These are phyloP conservation scores for Penicillium soppii DNA, from an alignment of 495 filamentous ascomycete genomes.

Conservation along the genomic window DNA sequence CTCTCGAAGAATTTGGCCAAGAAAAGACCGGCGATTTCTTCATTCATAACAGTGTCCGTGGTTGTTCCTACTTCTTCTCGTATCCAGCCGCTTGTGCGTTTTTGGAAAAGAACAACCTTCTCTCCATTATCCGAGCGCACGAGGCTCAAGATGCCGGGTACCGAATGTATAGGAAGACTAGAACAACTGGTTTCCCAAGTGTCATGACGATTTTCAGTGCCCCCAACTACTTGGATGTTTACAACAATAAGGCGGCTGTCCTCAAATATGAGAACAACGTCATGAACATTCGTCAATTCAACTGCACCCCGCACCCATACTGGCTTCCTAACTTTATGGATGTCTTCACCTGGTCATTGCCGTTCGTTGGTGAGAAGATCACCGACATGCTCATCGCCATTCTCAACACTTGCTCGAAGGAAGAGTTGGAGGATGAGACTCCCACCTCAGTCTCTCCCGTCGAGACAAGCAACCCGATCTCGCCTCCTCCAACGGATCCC, in stretches of 20 bases:
- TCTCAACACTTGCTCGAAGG: conserved; percentile 95
- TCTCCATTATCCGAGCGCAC: conserved; percentile 97
- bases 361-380: conserved; percentile 98
- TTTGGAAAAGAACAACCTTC: conserved; percentile 96
- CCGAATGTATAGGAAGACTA: conserved; percentile 97
- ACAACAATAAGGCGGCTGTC: conserved; percentile 99
- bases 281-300: conserved; percentile 99
- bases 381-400: conserved; percentile 99
- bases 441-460: conserved; percentile 57
- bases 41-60: conserved; percentile 95
- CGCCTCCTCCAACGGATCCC: conserved; percentile 70
- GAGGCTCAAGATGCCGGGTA: conserved; percentile 98
- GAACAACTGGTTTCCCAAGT: conserved; percentile 96
- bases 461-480: conserved; percentile 51
- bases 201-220: conserved; percentile 99
- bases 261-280: conserved; percentile 99
- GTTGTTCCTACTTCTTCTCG: conserved; percentile 99
- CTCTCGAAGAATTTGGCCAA: conserved; percentile 98
- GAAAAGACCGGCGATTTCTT: conserved; percentile 98
- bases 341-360: conserved; percentile 98
- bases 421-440: conserved; percentile 87
- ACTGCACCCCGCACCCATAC: conserved; percentile 98
- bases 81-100: conserved; percentile 98
- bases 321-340: conserved; percentile 99
- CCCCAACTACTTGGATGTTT: conserved; percentile 98